These are phyloP conservation scores for Sporothrix mexicana DNA, from an alignment of 2,329 filamentous ascomycete genomes.

Conservation along the genomic window DNA sequence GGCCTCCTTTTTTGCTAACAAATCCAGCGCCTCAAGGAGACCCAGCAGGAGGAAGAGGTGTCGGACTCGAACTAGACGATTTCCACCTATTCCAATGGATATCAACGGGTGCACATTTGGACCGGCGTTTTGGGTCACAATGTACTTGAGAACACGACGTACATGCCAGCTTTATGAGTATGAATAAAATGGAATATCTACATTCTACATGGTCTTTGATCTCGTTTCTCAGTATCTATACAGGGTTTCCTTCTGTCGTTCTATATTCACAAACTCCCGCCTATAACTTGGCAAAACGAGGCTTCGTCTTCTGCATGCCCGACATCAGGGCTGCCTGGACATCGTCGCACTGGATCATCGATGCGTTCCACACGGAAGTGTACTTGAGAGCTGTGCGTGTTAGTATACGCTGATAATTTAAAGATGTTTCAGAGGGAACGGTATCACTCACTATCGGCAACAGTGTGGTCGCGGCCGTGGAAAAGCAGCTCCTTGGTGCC, in stretches of 20 bases:
- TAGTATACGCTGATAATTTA: neutral
- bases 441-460: constrained; percentile 72
- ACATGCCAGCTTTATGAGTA: neutral
- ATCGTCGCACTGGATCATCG: constrained; percentile 80
- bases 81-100: neutral
- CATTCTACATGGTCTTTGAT: constrained; percentile 10
- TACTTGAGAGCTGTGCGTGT: constrained; percentile 69
- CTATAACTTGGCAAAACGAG: constrained; percentile 84
- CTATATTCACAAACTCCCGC: neutral
- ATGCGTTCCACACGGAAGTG: constrained; percentile 86
- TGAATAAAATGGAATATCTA: constrained; percentile 1
- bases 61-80: constrained; percentile 38
- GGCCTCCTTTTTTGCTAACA: neutral
- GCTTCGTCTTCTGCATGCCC: constrained; percentile 77
- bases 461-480: constrained; percentile 76
- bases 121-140: constrained; percentile 7
- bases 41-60: constrained; percentile 44
- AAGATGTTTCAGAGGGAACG: constrained; percentile 6
- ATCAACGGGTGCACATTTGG: neutral
- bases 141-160: neutral
- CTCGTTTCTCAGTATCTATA: neutral
- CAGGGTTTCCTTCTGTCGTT: neutral
- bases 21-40: constrained; percentile 43
- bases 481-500: constrained; percentile 88
- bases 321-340: constrained; percentile 75